Evolutionary conservation across 1,284 basidiomycete genomes (phyloP), one percentile per base, ranked within the genome.

Genomic region (Coniophora puteana): DNA sequence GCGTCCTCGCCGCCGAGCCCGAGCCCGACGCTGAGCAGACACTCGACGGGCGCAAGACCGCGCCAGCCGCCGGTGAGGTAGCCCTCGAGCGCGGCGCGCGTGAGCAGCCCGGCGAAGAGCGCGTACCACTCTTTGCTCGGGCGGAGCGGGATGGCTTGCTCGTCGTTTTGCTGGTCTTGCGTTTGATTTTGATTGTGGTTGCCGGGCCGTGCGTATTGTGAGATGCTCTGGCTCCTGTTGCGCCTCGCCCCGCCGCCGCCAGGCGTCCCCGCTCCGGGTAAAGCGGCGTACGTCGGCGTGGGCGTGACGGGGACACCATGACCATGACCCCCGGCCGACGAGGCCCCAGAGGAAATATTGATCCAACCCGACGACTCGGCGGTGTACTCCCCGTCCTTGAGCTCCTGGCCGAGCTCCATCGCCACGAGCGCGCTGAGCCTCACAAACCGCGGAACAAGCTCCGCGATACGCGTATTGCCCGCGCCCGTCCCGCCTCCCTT

Each of bases 51-150:
- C 33, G 79, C 72, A 1, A 75, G 66, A 1, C 88, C 84, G 25
- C 72, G 74, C 89, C 89, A 92, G 1, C 83, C 82, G 10, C 78
- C 80, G 5, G 79, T 80, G 32, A 91, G 67, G 55, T 90, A 92
- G 0, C 89, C 89, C 54, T 92, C 88, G 38, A 92, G 63, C 20
- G 80, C 83, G 0, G 87, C 85, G 18, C 88, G 76, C 4, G 87
- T 89, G 18, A 90, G 67, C 18, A 92, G 63, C 2, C 84, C 81
- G 0, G 76, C 78, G 8, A 91, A 68, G 7, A 92, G 69, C 58
- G 83, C 72, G 60, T 89, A 92, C 89, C 89, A 92, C 46, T 81
- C 78, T 23, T 74, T 65, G 23, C 85, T 82, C 2, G 87, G 87
- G 2, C 72, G 69, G 27, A 86, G 59, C 2, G 79, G 78, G 34